Base-by-base conservation (phyloP, 164 flowering plant genomes). In the Magnolia sinica region DNA sequence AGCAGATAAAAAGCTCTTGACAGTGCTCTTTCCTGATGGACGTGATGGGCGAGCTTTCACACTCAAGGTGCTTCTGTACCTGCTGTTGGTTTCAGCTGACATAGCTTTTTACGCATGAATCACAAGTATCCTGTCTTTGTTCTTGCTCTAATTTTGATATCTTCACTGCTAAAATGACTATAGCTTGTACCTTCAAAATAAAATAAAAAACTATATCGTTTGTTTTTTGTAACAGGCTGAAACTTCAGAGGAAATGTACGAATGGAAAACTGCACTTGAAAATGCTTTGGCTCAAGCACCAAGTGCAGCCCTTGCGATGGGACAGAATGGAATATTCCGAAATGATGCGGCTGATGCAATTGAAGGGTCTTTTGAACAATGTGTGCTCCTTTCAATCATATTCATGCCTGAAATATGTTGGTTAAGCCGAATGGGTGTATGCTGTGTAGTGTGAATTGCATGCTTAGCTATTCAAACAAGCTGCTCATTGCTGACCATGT, bases 1-100 rank as follows among this genome's bases (percentile, higher is more conserved):
- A 82, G 93, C 85, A 79, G 97, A 93, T 78, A 96, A 96, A 80
- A 96, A 94, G 79, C 92, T 96, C 65, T 76, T 96, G 84, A 94
- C 99, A 61, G 99, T 94, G 78, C 91, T 86, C 66, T 96, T 96
- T 85, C 93, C 97, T 65, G 98, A 91, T 89, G 98, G 97, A 64
- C 92, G 95, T 79, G 97, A 92, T 88, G 98, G 97, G 70, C 87
- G 99, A 78, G 88, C 94, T 74, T 93, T 96, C 87, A 96, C 99
- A 65, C 98, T 96, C 61, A 94, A 94, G 99, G 98, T 94, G 73
- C 18, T 73, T 37, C 55, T 31, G 51, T 67, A 31, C 58, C 4
- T 45, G 51, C 27, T 68, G 20, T 4, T 23, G 29, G 27, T 49
- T 66, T 68, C 61, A 65, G 3, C 50, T 31, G 31, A 45, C 10